Evolutionary conservation across 768 basidiomycete species (phyloP), one percentile per base, ranked within the genome.

Genomic region (Tulasnella sp.): DNA sequence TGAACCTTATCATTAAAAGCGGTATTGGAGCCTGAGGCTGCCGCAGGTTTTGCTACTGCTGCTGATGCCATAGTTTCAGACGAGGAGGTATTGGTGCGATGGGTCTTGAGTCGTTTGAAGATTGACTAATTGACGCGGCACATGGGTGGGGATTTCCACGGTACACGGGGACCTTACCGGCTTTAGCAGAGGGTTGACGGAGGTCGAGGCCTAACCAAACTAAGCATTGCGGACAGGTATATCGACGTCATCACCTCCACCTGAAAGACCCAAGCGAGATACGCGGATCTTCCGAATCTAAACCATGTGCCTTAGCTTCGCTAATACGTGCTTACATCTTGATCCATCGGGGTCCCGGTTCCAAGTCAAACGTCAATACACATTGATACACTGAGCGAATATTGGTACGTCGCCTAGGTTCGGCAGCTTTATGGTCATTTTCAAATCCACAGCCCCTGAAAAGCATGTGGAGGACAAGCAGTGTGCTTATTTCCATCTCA

Each of bases 1-100:
- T 77, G 42, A 75, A 88, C 92, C 86, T 90, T 94, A 83, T 94
- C 92, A 80, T 94, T 92, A 81, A 94, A 94, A 2, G 90, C 84
- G 41, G 88, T 85, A 85, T 90, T 91, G 35, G 89, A 81, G 67
- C 89, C 89, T 69, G 68, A 41, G 29, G 26, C 47, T 6, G 44
- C 41, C 63, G 6, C 22, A 12, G 47, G 11, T 52, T 26, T 52
- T 52, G 47, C 47, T 52, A 52, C 47, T 52, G 47, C 47, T 19
- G 42, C 42, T 4, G 52, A 59, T 4, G 52, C 52, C 52, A 59
- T 59, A 26, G 4, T 59, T 59, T 59, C 26, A 59, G 32, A 32
- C 9, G 2, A 32, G 26, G 16, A 26, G 26, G 26, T 59, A 59
- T 22, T 22, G 26, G 26, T 9, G 19, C 3, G 52, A 8, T 22